A percentile compares a stretch with the other conserved stretches of the same genome.
phyloP scores from a whole-genome alignment of 805 yeast species.

The Babjeviella inositovora region DNA sequence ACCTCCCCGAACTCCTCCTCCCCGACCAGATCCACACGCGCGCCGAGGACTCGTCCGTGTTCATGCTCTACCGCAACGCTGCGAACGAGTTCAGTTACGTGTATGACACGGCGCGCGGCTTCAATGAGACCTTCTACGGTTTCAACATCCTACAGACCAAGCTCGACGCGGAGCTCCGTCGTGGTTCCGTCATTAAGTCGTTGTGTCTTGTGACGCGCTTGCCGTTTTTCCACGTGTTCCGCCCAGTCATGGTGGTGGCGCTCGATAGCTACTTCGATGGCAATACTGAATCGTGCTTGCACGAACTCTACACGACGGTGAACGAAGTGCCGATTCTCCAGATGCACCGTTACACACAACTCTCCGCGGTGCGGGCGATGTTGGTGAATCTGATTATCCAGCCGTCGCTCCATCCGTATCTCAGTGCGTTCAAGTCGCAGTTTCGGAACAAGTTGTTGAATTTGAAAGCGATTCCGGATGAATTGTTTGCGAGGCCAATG shows the following conservation, averaged over 20 bases:
- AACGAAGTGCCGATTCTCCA: constrained; percentile 14
- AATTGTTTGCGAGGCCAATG: neutral
- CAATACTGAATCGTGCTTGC: constrained; percentile 3
- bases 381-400: constrained; percentile 1
- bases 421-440: constrained; percentile 7
- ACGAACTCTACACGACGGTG: constrained; percentile 5
- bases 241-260: constrained; percentile 27
- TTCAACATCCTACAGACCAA: constrained; percentile 21
- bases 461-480: constrained; percentile 1
- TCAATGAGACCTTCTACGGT: constrained; percentile 21
- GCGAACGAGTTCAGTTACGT: constrained; percentile 11
- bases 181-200: constrained; percentile 26
- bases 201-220: constrained; percentile 26
- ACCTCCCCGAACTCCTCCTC: constrained; percentile 39
- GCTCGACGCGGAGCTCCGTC: constrained; percentile 10
- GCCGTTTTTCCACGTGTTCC: constrained; percentile 26
- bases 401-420: constrained; percentile 3
- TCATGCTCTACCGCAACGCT: constrained; percentile 30
- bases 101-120: constrained; percentile 13
- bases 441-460: constrained; percentile 12
- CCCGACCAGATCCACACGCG: constrained; percentile 44
- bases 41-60: constrained; percentile 41
- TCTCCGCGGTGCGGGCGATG: constrained; percentile 1
- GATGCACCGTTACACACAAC: constrained; percentile 1
- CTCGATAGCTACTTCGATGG: constrained; percentile 20